These are phyloP conservation scores for Paralagenidium karlingii DNA, from an alignment of 352 stramenopile species.

Conservation along the genomic window DNA sequence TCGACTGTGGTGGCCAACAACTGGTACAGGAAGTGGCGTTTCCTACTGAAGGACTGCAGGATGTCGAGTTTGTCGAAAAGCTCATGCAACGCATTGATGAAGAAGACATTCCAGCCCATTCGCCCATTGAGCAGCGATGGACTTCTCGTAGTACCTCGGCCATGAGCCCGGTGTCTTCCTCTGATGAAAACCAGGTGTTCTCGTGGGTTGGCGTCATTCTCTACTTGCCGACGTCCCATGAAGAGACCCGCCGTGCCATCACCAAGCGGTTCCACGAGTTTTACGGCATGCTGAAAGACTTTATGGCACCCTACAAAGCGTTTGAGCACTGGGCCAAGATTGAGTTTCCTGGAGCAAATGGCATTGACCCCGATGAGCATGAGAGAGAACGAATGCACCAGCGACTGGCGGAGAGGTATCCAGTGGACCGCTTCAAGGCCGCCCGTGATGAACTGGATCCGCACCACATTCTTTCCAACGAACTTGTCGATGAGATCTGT, in stretches of 20 bases:
- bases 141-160: constrained; percentile 80
- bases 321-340: constrained; percentile 97
- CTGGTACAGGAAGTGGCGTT: constrained; percentile 97
- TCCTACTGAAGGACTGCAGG: constrained; percentile 56
- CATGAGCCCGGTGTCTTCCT: constrained; percentile 87
- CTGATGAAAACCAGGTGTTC: constrained; percentile 58
- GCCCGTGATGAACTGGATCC: constrained; percentile 86
- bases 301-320: constrained; percentile 82
- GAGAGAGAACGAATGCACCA: constrained; percentile 40
- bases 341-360: constrained; percentile 75
- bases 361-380: constrained; percentile 18
- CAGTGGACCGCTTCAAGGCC: constrained; percentile 85
- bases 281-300: constrained; percentile 76
- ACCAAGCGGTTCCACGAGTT: constrained; percentile 90
- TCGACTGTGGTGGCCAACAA: constrained; percentile 98
- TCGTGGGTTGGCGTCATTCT: constrained; percentile 98
- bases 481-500: constrained; percentile 84
- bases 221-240: constrained; percentile 83
- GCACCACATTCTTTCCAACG: constrained; percentile 87
- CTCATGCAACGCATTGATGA: constrained; percentile 88
- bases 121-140: constrained; percentile 98
- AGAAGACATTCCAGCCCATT: constrained; percentile 87
- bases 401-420: constrained; percentile 71
- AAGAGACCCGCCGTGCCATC: constrained; percentile 53
- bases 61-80: constrained; percentile 91